Evolutionary conservation across 805 yeast genomes (phyloP).

Genomic region (Wickerhamomyces queroliae): DNA sequence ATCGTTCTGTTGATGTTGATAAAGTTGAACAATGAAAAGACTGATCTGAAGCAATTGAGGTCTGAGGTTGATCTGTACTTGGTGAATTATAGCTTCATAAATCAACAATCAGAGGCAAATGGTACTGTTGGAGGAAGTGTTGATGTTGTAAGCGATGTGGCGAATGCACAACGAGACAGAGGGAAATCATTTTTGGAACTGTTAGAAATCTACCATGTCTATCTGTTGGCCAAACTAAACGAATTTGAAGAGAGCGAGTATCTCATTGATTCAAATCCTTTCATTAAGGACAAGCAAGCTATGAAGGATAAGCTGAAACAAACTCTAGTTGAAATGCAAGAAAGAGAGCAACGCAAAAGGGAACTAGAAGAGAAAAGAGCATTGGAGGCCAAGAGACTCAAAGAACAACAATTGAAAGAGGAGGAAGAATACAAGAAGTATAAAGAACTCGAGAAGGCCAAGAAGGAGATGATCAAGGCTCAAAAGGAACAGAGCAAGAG

Average conservation of each 20-base stretch:
- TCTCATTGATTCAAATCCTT: conserved; percentile 15
- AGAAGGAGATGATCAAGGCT: conserved; percentile 5
- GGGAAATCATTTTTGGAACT: conserved; percentile 12
- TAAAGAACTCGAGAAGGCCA: conserved; percentile 8
- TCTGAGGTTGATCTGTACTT: conserved; percentile 17
- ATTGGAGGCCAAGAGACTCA: background rate
- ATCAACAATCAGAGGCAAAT: conserved; percentile 1
- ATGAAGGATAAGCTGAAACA: conserved; percentile 9
- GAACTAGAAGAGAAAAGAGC: conserved; percentile 10
- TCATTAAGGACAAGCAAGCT: conserved; percentile 9
- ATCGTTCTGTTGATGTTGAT: conserved; percentile 16
- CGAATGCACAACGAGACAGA: background rate
- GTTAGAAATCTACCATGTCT: conserved; percentile 18
- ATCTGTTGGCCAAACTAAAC: conserved; percentile 14
- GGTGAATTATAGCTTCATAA: conserved; percentile 6
- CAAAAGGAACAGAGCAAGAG: conserved; percentile 1
- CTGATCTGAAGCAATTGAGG: conserved; percentile 13
- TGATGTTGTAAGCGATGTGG: too few species aligned
- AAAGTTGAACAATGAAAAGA: conserved; percentile 15
- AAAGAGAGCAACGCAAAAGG: conserved; percentile 5
- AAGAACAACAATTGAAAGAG: conserved; percentile 3
- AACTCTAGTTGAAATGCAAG: conserved; percentile 6
- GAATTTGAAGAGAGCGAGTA: conserved; percentile 16
- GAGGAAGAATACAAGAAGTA: conserved; percentile 4
- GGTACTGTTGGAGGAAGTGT: too few species aligned